phyloP scores from a whole-genome alignment of 257 asterid genomes.

The Leptodermis oblonga region DNA sequence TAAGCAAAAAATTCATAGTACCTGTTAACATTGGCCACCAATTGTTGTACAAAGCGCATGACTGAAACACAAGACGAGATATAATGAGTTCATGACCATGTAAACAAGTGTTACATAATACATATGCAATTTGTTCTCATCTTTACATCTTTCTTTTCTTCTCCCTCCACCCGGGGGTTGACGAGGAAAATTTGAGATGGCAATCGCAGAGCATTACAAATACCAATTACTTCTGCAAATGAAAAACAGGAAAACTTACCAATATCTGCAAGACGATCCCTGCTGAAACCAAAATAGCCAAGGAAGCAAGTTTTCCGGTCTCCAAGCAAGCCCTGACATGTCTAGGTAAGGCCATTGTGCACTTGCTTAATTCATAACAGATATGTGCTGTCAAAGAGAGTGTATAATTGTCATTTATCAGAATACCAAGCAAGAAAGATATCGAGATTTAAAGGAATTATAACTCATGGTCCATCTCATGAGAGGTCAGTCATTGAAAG shows the following conservation, averaged over 20 bases:
- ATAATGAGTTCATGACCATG: constrained; percentile 16
- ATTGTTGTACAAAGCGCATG: constrained; percentile 84
- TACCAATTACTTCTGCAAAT: neutral
- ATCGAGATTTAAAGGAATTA: neutral
- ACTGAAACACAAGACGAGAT: constrained; percentile 44
- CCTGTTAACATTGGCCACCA: constrained; percentile 99
- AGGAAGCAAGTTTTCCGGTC: constrained; percentile 74
- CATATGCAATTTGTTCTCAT: neutral
- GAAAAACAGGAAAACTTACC: constrained; percentile 32
- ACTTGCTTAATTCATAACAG: constrained; percentile 37
- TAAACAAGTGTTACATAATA: constrained; percentile 14
- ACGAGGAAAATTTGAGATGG: neutral
- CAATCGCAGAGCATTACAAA: neutral
- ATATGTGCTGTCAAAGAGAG: constrained; percentile 11
- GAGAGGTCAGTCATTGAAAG: too few species aligned
- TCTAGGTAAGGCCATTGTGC: constrained; percentile 65
- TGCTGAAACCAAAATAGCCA: constrained; percentile 89
- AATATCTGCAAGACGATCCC: constrained; percentile 91
- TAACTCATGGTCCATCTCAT: neutral
- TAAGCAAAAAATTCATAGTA: constrained; percentile 4
- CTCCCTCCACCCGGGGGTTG: neutral
- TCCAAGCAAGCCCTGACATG: constrained; percentile 67
- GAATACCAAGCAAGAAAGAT: neutral
- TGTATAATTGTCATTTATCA: neutral
- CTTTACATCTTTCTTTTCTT: neutral